These are phyloP conservation scores for Vanrija pseudolonga DNA, from an alignment of 1,284 basidiomycete species.

Conservation along the genomic window DNA sequence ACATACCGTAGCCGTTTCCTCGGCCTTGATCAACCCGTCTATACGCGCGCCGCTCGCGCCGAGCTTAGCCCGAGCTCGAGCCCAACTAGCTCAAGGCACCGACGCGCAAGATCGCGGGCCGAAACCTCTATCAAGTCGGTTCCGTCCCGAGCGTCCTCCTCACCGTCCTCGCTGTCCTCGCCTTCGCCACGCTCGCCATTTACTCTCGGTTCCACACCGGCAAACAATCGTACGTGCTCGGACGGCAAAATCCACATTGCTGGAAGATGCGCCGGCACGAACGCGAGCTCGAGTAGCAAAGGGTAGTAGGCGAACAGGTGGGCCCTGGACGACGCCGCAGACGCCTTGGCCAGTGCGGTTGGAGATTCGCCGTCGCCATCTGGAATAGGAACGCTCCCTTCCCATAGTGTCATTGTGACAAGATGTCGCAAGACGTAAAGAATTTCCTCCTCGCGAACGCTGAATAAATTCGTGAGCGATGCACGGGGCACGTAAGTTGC, in stretches of 20 bases:
- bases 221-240: slow-evolving; percentile 30
- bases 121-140: slow-evolving; percentile 56
- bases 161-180: slow-evolving; percentile 11
- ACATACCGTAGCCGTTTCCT: too few relatives aligned
- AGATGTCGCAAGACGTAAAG: slow-evolving; percentile 76
- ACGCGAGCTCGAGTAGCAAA: slow-evolving; percentile 69
- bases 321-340: slow-evolving; percentile 64
- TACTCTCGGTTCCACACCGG: neutral
- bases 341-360: slow-evolving; percentile 45
- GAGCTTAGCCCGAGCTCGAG: slow-evolving; percentile 49
- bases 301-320: slow-evolving; percentile 83
- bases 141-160: slow-evolving; percentile 26
- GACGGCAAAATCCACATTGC: slow-evolving; percentile 59
- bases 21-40: too few relatives aligned
- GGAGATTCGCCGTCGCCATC: slow-evolving; percentile 25
- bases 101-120: slow-evolving; percentile 63
- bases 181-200: slow-evolving; percentile 17
- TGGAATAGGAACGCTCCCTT: slow-evolving; percentile 52
- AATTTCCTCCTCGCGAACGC: slow-evolving; percentile 83
- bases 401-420: slow-evolving; percentile 64
- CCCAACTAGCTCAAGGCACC: slow-evolving; percentile 68
- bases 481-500: slow-evolving; percentile 59
- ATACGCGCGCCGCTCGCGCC: neutral
- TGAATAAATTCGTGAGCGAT: slow-evolving; percentile 36
- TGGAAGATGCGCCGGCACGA: slow-evolving; percentile 63